A percentile compares a stretch with the other conserved stretches of the same genome.
Evolutionary conservation across 2,329 filamentous ascomycete species (phyloP).

Genomic region (Podosphaera fusca): DNA sequence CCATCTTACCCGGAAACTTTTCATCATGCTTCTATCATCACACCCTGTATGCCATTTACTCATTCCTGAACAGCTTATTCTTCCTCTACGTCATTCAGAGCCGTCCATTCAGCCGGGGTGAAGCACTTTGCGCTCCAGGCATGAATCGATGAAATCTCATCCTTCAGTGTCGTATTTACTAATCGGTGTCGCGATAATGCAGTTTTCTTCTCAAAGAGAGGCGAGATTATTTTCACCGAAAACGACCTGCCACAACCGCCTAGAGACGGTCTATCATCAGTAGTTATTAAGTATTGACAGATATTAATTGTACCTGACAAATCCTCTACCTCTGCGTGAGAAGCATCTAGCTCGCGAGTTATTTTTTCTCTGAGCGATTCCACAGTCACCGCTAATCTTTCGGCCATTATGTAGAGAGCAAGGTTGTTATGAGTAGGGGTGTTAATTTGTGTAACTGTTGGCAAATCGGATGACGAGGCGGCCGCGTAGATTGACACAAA

Average conservation of each 20-base stretch:
- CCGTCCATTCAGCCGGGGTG: constrained; percentile 53
- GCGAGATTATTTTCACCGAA: constrained; percentile 42
- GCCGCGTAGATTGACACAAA: no score
- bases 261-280: constrained; percentile 13
- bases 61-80: neutral
- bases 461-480: neutral
- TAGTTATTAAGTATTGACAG: neutral
- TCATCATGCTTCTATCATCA: no score
- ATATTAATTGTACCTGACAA: constrained; percentile 47
- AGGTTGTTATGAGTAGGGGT: no score
- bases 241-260: constrained; percentile 50
- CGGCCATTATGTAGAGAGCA: constrained; percentile 20
- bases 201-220: constrained; percentile 32
- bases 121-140: constrained; percentile 57
- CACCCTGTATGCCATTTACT: neutral
- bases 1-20: no score
- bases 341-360: constrained; percentile 44
- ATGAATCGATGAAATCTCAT: constrained; percentile 51
- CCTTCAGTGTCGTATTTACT: constrained; percentile 43
- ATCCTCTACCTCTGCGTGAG: constrained; percentile 72
- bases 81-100: constrained; percentile 23
- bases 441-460: no score
- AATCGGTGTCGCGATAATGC: constrained; percentile 44
- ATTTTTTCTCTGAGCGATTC: constrained; percentile 46
- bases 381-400: constrained; percentile 44